phyloP scores from a whole-genome alignment of 371 early-diverging fungal species.

The Rhizomucor miehei region DNA sequence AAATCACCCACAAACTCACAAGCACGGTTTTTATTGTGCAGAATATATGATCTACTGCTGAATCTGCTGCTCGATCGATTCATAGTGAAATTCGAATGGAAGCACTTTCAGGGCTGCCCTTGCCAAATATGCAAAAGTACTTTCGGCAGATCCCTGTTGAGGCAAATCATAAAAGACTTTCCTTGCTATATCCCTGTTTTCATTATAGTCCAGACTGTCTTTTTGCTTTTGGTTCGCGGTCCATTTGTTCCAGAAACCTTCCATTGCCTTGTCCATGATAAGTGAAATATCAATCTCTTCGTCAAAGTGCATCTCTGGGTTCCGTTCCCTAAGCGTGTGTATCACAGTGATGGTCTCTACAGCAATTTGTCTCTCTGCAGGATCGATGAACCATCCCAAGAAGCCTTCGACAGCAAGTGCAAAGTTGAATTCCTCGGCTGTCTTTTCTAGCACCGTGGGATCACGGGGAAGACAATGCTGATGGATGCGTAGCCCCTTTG shows the following conservation, averaged over 20 bases:
- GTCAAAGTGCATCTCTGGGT: conserved; percentile 55
- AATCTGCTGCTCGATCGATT: background rate
- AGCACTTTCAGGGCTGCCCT: conserved; percentile 23
- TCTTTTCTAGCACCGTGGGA: conserved; percentile 84
- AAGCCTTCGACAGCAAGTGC: conserved; percentile 76
- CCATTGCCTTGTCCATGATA: conserved; percentile 66
- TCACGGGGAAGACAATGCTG: conserved; percentile 65
- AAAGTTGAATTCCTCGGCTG: conserved; percentile 81
- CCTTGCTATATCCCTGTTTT: conserved; percentile 63
- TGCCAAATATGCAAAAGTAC: conserved; percentile 69
- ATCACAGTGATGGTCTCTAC: conserved; percentile 72
- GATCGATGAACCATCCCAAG: conserved; percentile 67
- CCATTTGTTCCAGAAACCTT: conserved; percentile 71
- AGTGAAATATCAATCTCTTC: conserved; percentile 56
- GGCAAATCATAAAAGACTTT: conserved; percentile 81
- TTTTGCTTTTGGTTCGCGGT: conserved; percentile 34
- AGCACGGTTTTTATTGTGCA: no score
- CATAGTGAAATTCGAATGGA: conserved; percentile 20
- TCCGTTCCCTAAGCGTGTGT: conserved; percentile 55
- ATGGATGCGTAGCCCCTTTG: conserved; percentile 56
- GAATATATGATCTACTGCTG: background rate
- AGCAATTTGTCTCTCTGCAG: conserved; percentile 83
- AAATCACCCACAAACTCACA: no score
- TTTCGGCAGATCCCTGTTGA: conserved; percentile 59
- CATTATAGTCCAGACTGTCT: conserved; percentile 45